Conservation (phyloP, 441 rosid species). For the Macaranga tanarius region DNA sequence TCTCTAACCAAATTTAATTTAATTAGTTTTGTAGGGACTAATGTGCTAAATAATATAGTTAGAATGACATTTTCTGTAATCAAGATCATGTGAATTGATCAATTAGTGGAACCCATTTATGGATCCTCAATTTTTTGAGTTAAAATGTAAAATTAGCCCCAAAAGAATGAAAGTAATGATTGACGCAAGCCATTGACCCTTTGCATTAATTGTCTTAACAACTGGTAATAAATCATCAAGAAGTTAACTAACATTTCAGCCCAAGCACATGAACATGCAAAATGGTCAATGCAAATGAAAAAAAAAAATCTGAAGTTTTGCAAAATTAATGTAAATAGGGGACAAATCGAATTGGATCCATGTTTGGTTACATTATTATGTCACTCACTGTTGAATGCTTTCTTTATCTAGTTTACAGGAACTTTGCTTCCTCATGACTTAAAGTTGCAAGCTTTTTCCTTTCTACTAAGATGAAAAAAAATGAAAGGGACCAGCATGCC, state of each 20-base stretch:
- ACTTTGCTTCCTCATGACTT: constrained; percentile 35
- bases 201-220: too few species aligned
- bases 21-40: too few species aligned
- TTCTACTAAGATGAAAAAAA: background rate
- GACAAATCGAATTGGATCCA: background rate
- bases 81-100: too few species aligned
- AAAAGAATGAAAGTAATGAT: too few species aligned
- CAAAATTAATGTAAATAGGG: background rate
- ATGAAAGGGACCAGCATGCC: constrained; percentile 14
- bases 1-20: too few species aligned
- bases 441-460: constrained; percentile 27
- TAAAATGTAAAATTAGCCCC: too few species aligned
- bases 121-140: too few species aligned
- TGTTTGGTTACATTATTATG: constrained; percentile 1
- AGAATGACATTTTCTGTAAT: too few species aligned
- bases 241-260: background rate
- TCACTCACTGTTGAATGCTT: background rate
- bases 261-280: background rate
- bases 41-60: too few species aligned
- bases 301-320: background rate
- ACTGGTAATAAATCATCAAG: too few species aligned
- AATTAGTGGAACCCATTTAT: too few species aligned
- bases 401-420: background rate
- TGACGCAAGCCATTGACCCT: too few species aligned
- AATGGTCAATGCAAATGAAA: background rate